These are phyloP conservation scores for Cochlearia excelsa DNA, from an alignment of 345 rosid genomes.

Conservation along the genomic window DNA sequence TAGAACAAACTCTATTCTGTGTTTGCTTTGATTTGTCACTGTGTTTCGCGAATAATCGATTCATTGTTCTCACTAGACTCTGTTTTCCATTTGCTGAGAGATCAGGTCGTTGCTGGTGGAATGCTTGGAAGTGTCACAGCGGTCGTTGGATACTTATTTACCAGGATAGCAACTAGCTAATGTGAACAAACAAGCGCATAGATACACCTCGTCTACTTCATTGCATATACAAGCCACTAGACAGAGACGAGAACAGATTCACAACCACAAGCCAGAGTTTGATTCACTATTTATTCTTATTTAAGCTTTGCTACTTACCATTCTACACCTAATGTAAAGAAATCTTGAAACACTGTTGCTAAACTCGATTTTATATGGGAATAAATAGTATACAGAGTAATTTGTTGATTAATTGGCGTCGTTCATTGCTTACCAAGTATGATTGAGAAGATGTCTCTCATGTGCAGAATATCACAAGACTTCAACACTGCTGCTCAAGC, in stretches of 20 bases:
- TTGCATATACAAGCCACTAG: constrained; percentile 9
- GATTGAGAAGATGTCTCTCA: constrained; percentile 51
- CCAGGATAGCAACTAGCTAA: constrained; percentile 33
- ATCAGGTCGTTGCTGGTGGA: constrained; percentile 81
- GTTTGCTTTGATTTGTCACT: constrained; percentile 1
- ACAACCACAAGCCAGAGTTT: background rate
- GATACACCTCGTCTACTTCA: constrained; percentile 9
- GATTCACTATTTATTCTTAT: constrained; percentile 4
- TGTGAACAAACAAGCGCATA: background rate
- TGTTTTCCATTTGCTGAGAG: constrained; percentile 29
- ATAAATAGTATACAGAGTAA: constrained; percentile 9
- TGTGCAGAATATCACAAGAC: constrained; percentile 42
- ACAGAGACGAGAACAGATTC: background rate
- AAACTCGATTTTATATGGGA: constrained; percentile 16
- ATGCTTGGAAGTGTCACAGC: constrained; percentile 72
- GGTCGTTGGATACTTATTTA: constrained; percentile 53
- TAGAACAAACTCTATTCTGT: background rate
- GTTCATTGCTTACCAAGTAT: constrained; percentile 38
- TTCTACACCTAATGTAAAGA: constrained; percentile 26
- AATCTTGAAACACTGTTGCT: background rate
- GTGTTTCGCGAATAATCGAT: constrained; percentile 2
- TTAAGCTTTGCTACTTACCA: constrained; percentile 6
- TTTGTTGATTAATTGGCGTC: background rate
- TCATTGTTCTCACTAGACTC: too few species aligned
- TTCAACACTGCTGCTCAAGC: constrained; percentile 7